Evolutionary conservation across 2,329 filamentous ascomycete species (phyloP), one percentile per base, ranked within the genome.

Genomic region (Aurifilum marmelostoma): DNA sequence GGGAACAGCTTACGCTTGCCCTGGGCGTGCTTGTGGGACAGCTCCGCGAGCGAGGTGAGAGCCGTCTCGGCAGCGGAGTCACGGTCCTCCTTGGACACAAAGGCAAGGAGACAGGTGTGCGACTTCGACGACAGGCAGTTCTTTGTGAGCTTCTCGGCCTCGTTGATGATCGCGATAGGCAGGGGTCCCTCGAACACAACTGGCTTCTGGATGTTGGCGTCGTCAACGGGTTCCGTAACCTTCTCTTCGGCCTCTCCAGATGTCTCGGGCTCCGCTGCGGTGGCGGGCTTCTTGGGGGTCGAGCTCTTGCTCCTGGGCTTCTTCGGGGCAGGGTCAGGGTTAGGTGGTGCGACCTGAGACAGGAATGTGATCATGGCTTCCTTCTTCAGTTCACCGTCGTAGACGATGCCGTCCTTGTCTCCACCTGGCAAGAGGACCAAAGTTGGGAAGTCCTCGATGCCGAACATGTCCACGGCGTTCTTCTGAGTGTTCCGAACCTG

Each of bases 321-420:
- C 73, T 83, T 75, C 0, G 88, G 84, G 27, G 88, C 86, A 24
- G 91, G 89, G 73, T 94, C 92, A 1, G 91, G 89, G 79, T 97
- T 97, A 1, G 95, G 94, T 60, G 88, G 78, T 1, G 91, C 92
- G 41, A 86, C 89, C 79, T 97, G 90, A 2, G 90, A 91, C 58
- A 99, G 84, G 82, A 98, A 99, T 54, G 89, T 84, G 69, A 94
- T 83, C 79, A 99, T 91, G 43, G 87, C 86, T 24, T 90, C 88
- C 82, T 97, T 97, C 79, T 94, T 96, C 77, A 97, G 82, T 73
- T 96, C 91, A 56, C 94, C 95, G 37, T 92, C 84, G 77, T 97
- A 97, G 58, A 89, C 81, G 67, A 96, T 83, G 3, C 88, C 84
- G 27, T 93, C 88, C 64, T 89, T 84, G 63, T 88, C 85, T 29